phyloP scores from a whole-genome alignment of 805 yeast species.

The Ogataea pilisensis region DNA sequence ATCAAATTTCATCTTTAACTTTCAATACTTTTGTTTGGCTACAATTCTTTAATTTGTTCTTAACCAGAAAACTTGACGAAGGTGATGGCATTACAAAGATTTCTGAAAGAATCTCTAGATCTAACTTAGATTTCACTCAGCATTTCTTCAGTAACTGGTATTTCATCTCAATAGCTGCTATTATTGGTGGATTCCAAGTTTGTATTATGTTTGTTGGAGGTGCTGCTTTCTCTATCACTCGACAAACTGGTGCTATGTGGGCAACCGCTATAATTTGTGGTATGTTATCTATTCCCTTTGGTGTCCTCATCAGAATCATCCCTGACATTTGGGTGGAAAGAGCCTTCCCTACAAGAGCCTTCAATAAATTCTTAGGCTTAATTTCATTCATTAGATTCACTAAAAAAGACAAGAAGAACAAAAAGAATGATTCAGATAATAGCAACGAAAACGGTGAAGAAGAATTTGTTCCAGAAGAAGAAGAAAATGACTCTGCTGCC shows the following conservation, averaged over 20 bases:
- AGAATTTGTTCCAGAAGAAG: neutral
- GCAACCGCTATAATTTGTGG: slow-evolving; percentile 83
- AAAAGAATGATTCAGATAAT: slow-evolving; percentile 4
- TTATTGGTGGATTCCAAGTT: slow-evolving; percentile 82
- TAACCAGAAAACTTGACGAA: slow-evolving; percentile 87
- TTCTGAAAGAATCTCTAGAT: slow-evolving; percentile 52
- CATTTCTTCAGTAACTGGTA: slow-evolving; percentile 81
- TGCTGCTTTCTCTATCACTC: slow-evolving; percentile 79
- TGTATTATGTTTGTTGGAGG: slow-evolving; percentile 97
- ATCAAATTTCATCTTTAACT: slow-evolving; percentile 75
- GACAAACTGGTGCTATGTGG: slow-evolving; percentile 87
- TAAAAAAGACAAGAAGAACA: slow-evolving; percentile 9
- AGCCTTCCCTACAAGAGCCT: slow-evolving; percentile 60
- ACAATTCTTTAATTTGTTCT: slow-evolving; percentile 90
- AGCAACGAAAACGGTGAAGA: slow-evolving; percentile 7
- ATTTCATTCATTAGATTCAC: slow-evolving; percentile 20
- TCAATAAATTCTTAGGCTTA: slow-evolving; percentile 28
- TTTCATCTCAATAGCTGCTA: slow-evolving; percentile 63
- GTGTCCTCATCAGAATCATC: slow-evolving; percentile 66
- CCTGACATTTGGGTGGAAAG: slow-evolving; percentile 76
- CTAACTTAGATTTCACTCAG: slow-evolving; percentile 76
- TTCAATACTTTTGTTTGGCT: slow-evolving; percentile 97
- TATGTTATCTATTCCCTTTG: slow-evolving; percentile 73
- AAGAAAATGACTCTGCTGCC: neutral
- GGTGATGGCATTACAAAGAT: slow-evolving; percentile 62